Conservation (phyloP, 1,284 basidiomycete genomes). For the Leccinum pachyderme region DNA sequence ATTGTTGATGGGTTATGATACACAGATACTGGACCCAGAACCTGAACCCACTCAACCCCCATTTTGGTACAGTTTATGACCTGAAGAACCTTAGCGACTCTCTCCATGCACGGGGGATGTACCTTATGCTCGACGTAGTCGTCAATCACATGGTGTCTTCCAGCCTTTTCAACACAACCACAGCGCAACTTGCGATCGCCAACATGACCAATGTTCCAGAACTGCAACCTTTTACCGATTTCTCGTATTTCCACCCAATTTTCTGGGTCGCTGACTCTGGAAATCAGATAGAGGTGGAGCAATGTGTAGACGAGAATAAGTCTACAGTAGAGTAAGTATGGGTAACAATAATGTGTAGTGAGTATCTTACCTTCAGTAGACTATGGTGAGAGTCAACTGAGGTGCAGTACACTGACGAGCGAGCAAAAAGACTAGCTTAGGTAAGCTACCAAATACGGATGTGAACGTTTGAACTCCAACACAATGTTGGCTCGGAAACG, state of each 20-base stretch:
- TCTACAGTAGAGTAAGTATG: too few relatives aligned
- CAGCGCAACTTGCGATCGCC: constrained; percentile 27
- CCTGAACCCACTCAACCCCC: constrained; percentile 56
- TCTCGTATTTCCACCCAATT: constrained; percentile 36
- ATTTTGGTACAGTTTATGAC: constrained; percentile 65
- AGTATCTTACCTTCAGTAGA: too few relatives aligned
- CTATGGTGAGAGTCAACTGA: too few relatives aligned
- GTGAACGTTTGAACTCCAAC: too few relatives aligned
- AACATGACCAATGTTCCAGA: constrained; percentile 33
- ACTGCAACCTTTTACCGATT: constrained; percentile 37
- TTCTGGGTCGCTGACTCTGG: constrained; percentile 48
- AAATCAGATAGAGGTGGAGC: constrained; percentile 67
- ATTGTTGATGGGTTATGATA: neutral
- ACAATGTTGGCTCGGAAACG: constrained; percentile 78
- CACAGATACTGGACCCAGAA: constrained; percentile 60
- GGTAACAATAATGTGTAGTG: too few relatives aligned
- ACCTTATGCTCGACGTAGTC: constrained; percentile 77
- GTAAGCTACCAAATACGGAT: too few relatives aligned
- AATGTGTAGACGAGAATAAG: too few relatives aligned
- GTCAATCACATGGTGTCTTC: constrained; percentile 65
- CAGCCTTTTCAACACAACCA: constrained; percentile 25
- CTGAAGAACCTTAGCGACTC: constrained; percentile 58
- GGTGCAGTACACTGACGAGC: too few relatives aligned
- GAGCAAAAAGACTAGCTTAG: too few relatives aligned
- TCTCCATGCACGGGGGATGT: constrained; percentile 70